Evolutionary conservation across 2,329 filamentous ascomycete genomes (phyloP), one percentile per base, ranked within the genome.

Genomic region (Fusarium odoratissimum): DNA sequence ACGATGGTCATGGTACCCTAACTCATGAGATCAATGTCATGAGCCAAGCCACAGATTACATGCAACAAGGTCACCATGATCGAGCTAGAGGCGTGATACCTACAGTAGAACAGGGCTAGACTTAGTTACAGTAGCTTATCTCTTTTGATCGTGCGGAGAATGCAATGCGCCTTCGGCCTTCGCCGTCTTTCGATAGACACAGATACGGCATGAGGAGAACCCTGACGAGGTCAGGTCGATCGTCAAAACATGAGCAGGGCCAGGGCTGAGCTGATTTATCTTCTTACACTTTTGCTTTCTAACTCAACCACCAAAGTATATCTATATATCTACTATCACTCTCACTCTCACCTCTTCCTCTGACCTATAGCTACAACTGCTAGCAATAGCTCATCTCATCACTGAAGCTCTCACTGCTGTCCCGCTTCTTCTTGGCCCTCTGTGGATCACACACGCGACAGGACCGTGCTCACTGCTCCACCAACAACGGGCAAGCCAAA

Each of bases 371-470:
- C 33, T 49, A 33, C 45, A 23, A 21, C 55, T 38, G 35, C 25
- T n/a, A 51, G 28, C 44, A 33, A 46, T 23, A 56, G 19, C 23
- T 40, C 37, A 40, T 37, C 45, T 40, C 67, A 45, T 66, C n/a
- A 70, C 71, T 64, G 67, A 59, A 61, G 59, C 63, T 73, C 40
- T 62, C 45, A 46, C 54, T 63, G 63, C 45, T 64, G 73, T 65
- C 69, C 48, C 48, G 64, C 59, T 75, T 64, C 52, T 49, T 74
- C 62, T 64, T 65, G 61, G 64, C 61, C 57, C 61, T 63, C 30
- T 67, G 73, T 75, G 73, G 73, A 75, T 70, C 73, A 42, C 73
- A 69, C 70, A 75, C 60, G 49, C 64, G 71, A 75, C 72, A 69
- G 64, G 64, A 37, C 64, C 70, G 71, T 75, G 73, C 73, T 75